A percentile compares a stretch with the other conserved stretches of the same genome.
Conservation (phyloP, 345 rosid species). For the Laguncularia racemosa region DNA sequence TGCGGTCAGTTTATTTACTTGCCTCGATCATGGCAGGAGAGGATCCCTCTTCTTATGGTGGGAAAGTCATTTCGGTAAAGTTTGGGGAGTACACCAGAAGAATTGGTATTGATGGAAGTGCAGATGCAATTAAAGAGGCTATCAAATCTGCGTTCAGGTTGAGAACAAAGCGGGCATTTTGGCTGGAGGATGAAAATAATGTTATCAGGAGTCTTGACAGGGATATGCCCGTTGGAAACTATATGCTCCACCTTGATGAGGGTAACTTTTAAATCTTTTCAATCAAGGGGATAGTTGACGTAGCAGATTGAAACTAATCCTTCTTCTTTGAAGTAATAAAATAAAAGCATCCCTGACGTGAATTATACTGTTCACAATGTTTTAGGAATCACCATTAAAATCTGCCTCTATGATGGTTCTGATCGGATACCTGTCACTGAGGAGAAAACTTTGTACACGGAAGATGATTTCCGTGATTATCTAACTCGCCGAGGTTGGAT, state of each 20-base stretch:
- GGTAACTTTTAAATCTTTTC: conserved; percentile 7
- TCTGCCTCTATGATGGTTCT: conserved; percentile 6
- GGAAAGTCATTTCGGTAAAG: conserved; percentile 29
- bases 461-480: conserved; percentile 4
- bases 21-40: conserved; percentile 8
- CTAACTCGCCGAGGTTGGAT: conserved; percentile 13
- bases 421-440: conserved; percentile 1
- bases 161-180: conserved; percentile 29
- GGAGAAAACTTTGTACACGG: conserved; percentile 6
- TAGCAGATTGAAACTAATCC: too few relatives aligned
- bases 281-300: too few relatives aligned
- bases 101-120: conserved; percentile 25
- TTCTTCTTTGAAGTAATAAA: too few relatives aligned
- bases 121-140: conserved; percentile 32
- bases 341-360: too few relatives aligned
- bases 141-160: conserved; percentile 27
- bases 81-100: conserved; percentile 28
- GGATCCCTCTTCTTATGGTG: conserved; percentile 21
- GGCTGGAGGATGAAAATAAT: conserved; percentile 32
- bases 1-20: too few relatives aligned
- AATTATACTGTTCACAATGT: background rate
- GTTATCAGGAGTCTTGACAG: conserved; percentile 25
- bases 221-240: conserved; percentile 30
- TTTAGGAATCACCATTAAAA: conserved; percentile 11
- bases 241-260: conserved; percentile 28